Base-by-base conservation (phyloP, 495 filamentous ascomycete species). In the Chaetomium cochliodes region DNA sequence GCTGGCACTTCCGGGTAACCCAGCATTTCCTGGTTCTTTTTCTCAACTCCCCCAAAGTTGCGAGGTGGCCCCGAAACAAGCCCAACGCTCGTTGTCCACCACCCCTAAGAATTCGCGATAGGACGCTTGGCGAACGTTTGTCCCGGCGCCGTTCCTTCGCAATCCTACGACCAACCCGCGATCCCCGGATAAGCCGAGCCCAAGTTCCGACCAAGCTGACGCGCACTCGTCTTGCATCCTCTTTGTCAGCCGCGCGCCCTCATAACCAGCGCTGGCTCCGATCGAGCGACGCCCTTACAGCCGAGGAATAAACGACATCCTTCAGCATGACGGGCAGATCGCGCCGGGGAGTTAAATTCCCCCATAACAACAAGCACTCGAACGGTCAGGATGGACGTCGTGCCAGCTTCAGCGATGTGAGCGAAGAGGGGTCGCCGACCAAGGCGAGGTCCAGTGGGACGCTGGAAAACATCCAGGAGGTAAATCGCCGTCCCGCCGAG, bases 321-420 rank as follows among this genome's bases (percentile, higher is more conserved):
- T 6, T 28, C 22, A 22, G 22, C 55, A 75, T 74, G 74, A 67
- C 69, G 67, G 68, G 65, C 28, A 69, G 66, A 52, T 65, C 69
- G 16, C 88, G 90, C 73, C 86, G 92, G 70, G 88, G 87, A 77
- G 91, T 96, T 70, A 88, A 91, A 73, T 97, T 97, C 77, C 86
- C 87, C 66, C 87, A 90, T 73, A 82, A 86, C 58, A 28, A 41
- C 42, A 66, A 79, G 78, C 65, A 62, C 13, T 4, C 51, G 26
- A 86, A 75, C 42, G 85, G 79, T 60, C 80, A 84, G 54, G 81
- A 84, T 16, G 83, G 81, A 39, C 85, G 90, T 62, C 83, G 91
- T 65, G 76, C 81, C 25, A 92, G 90, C 80, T 84, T 92, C 71
- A 90, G 90, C 71, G 91, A 96, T 68, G 83, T 86, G 73, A 93